Conservation (phyloP, 2,329 filamentous ascomycete species). For the Tolypocladium tundrense region DNA sequence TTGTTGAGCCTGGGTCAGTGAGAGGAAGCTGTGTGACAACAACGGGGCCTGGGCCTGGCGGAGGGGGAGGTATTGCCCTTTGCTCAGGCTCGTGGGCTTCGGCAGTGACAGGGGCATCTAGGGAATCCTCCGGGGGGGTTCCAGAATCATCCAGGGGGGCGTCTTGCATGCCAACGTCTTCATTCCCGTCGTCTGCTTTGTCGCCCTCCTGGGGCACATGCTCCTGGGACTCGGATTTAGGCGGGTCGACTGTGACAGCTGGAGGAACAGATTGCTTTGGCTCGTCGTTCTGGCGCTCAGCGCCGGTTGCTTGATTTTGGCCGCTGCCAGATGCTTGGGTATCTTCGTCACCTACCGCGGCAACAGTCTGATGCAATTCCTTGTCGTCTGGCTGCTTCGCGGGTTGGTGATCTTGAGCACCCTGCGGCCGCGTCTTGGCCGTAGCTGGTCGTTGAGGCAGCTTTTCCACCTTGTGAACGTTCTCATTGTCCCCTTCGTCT, state of each 20-base stretch:
- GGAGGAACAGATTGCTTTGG: conserved; percentile 32
- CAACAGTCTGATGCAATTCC: conserved; percentile 25
- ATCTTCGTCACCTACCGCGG: conserved; percentile 27
- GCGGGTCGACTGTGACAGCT: conserved; percentile 34
- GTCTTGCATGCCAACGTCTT: conserved; percentile 60
- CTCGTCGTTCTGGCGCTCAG: conserved; percentile 33
- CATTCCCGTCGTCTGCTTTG: conserved; percentile 37
- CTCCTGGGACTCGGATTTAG: conserved; percentile 14
- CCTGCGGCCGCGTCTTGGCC: conserved; percentile 41
- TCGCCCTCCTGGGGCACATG: conserved; percentile 15
- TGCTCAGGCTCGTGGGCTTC: conserved; percentile 25
- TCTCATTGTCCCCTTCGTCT: conserved; percentile 39
- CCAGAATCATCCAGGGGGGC: conserved; percentile 40
- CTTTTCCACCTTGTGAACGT: conserved; percentile 49
- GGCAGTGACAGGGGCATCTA: conserved; percentile 30
- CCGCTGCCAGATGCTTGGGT: conserved; percentile 34
- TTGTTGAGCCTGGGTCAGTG: conserved; percentile 30
- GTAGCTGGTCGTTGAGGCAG: conserved; percentile 44
- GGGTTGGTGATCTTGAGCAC: conserved; percentile 38
- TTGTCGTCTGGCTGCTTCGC: conserved; percentile 37
- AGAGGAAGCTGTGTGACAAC: conserved; percentile 28
- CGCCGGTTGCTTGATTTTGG: conserved; percentile 33
- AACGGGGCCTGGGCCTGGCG: conserved; percentile 33
- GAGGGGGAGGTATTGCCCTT: conserved; percentile 30
- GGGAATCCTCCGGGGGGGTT: conserved; percentile 37